phyloP scores from a whole-genome alignment of 306 rosid genomes.

The Vigna unguiculata region DNA sequence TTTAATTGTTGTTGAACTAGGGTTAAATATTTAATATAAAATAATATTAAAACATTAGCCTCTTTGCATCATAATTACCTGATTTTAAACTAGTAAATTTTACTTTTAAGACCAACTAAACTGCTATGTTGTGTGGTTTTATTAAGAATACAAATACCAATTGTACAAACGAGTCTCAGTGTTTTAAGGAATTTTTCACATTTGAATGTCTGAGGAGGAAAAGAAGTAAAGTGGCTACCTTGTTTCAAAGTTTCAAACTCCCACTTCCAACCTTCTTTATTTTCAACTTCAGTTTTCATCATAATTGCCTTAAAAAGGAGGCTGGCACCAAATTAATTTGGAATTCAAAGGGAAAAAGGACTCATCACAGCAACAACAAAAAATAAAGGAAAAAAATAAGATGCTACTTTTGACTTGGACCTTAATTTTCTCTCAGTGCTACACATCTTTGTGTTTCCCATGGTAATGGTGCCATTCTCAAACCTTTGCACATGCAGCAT shows the following conservation, averaged over 20 bases:
- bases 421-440: background rate
- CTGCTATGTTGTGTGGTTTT: background rate
- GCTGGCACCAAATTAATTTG: conserved; percentile 37
- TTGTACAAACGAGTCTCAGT: no score
- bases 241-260: conserved; percentile 28
- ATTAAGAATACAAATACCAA: no score
- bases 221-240: background rate
- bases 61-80: background rate
- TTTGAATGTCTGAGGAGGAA: background rate
- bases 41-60: no score
- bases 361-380: background rate
- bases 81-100: no score
- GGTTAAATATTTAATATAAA: no score
- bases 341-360: conserved; percentile 23
- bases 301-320: conserved; percentile 14
- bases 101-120: background rate
- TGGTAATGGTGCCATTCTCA: conserved; percentile 47
- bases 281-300: background rate
- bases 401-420: conserved; percentile 44
- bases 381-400: background rate
- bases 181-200: no score
- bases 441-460: conserved; percentile 37
- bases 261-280: background rate
- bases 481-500: conserved; percentile 66
- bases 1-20: no score